Conservation (phyloP, 176 grass and related monocot species). For the Triticum aestivum region DNA sequence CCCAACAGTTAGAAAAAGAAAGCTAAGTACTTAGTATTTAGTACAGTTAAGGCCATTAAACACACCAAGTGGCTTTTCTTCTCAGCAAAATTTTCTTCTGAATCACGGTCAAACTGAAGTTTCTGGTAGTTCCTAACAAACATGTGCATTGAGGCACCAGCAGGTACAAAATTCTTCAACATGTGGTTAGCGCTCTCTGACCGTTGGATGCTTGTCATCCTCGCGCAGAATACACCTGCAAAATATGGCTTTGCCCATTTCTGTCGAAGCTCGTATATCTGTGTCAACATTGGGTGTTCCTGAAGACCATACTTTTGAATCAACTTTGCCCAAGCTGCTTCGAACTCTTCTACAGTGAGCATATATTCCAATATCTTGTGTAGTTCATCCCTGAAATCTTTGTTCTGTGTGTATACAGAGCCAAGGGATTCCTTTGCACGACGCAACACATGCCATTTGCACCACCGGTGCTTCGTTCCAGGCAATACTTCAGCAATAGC, state of each 20-base stretch:
- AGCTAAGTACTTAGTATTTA: too few species aligned
- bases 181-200: background rate
- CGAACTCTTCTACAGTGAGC: background rate
- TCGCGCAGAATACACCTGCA: background rate
- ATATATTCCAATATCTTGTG: background rate
- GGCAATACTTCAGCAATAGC: background rate
- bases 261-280: background rate
- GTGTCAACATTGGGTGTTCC: background rate
- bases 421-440: background rate
- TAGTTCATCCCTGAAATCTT: background rate
- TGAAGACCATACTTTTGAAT: background rate
- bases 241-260: background rate
- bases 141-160: background rate
- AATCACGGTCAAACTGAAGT: background rate
- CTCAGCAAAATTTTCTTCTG: background rate
- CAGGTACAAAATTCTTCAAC: background rate
- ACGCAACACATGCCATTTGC: background rate
- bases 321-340: background rate
- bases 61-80: too few species aligned
- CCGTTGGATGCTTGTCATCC: background rate
- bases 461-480: background rate
- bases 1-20: too few species aligned
- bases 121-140: background rate
- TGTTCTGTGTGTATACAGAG: background rate
- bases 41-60: too few species aligned